These are phyloP conservation scores for Leptosphaerulina australis DNA, from an alignment of 2,329 filamentous ascomycete species.

Conservation along the genomic window DNA sequence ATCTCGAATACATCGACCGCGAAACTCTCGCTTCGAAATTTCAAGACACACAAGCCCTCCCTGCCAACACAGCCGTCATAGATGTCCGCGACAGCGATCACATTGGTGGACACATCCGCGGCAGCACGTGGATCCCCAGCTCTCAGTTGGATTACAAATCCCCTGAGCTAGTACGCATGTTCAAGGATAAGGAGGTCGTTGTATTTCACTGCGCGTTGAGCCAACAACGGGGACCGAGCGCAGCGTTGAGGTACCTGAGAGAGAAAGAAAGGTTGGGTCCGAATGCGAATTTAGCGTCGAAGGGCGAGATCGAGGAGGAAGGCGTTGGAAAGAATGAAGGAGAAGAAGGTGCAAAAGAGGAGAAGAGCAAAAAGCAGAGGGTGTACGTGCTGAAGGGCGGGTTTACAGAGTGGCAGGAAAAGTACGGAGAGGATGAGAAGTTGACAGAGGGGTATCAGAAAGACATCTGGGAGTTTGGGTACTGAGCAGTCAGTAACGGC, in stretches of 20 bases:
- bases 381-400: slow-evolving; percentile 83
- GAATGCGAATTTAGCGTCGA: slow-evolving; percentile 23
- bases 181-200: slow-evolving; percentile 79
- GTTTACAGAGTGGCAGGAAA: slow-evolving; percentile 88
- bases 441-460: slow-evolving; percentile 84
- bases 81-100: slow-evolving; percentile 93
- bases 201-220: slow-evolving; percentile 94
- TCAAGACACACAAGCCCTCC: slow-evolving; percentile 43
- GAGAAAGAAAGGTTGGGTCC: slow-evolving; percentile 64
- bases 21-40: slow-evolving; percentile 64
- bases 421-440: slow-evolving; percentile 74
- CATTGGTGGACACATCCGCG: slow-evolving; percentile 86
- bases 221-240: slow-evolving; percentile 85
- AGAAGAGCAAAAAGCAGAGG: slow-evolving; percentile 61
- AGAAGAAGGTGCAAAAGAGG: slow-evolving; percentile 20
- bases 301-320: slow-evolving; percentile 25
- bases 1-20: slow-evolving; percentile 69
- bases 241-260: slow-evolving; percentile 78
- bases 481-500: background rate
- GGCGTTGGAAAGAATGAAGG: slow-evolving; percentile 27
- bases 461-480: slow-evolving; percentile 74
- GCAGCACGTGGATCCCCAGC: slow-evolving; percentile 76
- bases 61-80: slow-evolving; percentile 68
- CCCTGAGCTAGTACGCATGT: slow-evolving; percentile 79
- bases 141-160: slow-evolving; percentile 74